Percentiles rank a stretch among this genome's conserved stretches.
Conservation (phyloP, 1,284 basidiomycete genomes). For the Ceratobasidium sp. region DNA sequence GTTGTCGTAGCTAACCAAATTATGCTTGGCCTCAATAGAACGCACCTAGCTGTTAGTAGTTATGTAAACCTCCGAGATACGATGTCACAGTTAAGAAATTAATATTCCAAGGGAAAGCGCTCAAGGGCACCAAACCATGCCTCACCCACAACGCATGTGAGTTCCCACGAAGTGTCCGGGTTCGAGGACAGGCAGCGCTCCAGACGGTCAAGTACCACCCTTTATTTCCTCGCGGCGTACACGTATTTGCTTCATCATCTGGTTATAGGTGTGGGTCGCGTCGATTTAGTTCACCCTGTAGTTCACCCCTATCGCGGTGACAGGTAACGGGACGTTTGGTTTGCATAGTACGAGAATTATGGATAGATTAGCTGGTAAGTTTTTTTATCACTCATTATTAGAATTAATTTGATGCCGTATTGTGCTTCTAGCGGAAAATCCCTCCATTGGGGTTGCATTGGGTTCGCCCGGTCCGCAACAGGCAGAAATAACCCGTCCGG, state of each 20-base stretch:
- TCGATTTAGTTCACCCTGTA: background rate
- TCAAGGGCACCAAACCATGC: background rate
- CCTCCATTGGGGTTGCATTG: constrained; percentile 24
- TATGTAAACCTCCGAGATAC: too few relatives aligned
- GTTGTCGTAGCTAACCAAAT: too few relatives aligned
- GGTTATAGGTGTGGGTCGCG: too few relatives aligned
- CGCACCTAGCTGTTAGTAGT: too few relatives aligned
- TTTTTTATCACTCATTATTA: background rate
- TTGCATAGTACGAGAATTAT: background rate
- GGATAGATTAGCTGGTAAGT: constrained; percentile 35
- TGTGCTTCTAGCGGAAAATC: background rate
- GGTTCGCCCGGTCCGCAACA: background rate
- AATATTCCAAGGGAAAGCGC: too few relatives aligned
- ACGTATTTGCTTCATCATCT: constrained; percentile 5
- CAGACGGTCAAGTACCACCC: too few relatives aligned
- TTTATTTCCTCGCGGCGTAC: constrained; percentile 25
- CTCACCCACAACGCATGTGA: background rate
- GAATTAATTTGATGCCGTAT: background rate
- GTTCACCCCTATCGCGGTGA: background rate
- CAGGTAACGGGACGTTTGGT: background rate
- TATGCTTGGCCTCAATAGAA: too few relatives aligned
- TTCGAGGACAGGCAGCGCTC: too few relatives aligned
- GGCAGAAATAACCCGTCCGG: background rate
- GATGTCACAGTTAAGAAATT: too few relatives aligned
- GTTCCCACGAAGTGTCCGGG: background rate